phyloP scores from a whole-genome alignment of 202 grass and related monocot genomes.

The Bolboschoenoplectus hybrid region DNA sequence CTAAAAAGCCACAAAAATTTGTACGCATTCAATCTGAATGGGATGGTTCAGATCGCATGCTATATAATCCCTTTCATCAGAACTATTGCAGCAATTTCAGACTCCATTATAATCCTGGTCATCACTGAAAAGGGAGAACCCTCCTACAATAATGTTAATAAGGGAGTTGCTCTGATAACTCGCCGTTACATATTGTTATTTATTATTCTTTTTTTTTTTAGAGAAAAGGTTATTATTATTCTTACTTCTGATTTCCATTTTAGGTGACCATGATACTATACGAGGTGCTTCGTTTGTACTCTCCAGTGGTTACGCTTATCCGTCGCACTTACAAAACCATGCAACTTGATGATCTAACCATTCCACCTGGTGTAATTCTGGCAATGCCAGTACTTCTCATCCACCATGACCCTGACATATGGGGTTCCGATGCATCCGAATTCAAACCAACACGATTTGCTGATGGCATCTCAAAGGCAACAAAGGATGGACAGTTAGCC shows the following conservation, averaged over 20 bases:
- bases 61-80: no score
- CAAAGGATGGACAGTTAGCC: slow-evolving; percentile 46
- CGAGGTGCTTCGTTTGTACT: slow-evolving; percentile 71
- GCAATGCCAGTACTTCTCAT: slow-evolving; percentile 37
- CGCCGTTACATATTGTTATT: not conserved
- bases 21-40: no score
- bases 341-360: slow-evolving; percentile 55
- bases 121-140: no score
- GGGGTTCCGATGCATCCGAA: slow-evolving; percentile 63
- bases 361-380: slow-evolving; percentile 47
- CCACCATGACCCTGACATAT: slow-evolving; percentile 75
- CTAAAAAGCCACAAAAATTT: no score
- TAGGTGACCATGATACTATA: slow-evolving; percentile 67
- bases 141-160: no score
- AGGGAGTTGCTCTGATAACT: not conserved
- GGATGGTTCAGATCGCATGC: no score
- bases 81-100: no score
- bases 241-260: not conserved
- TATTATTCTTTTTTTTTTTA: not conserved
- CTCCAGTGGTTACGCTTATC: slow-evolving; percentile 38
- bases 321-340: slow-evolving; percentile 44
- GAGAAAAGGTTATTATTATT: no score
- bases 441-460: slow-evolving; percentile 81
- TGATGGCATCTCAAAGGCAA: slow-evolving; percentile 63
- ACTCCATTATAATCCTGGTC: no score